phyloP scores from a whole-genome alignment of 140 eudicot genomes.

The Erigeron philadelphicus region DNA sequence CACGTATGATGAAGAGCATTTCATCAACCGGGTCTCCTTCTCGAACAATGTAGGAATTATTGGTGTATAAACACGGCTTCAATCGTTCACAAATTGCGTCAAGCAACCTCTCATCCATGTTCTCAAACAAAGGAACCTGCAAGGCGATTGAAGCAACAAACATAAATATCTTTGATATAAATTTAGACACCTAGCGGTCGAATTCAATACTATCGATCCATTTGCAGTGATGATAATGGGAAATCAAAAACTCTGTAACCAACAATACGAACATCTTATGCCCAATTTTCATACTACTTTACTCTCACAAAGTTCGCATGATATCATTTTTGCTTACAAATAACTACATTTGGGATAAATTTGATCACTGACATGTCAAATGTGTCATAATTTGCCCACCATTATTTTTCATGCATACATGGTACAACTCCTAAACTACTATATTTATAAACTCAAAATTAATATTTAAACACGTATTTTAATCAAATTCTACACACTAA shows the following conservation, averaged over 20 bases:
- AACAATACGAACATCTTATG: not conserved
- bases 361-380: not conserved
- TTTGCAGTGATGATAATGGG: no score
- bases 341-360: not conserved
- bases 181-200: no score
- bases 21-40: constrained; percentile 92
- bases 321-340: not conserved
- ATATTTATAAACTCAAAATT: no score
- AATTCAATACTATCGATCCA: no score
- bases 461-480: no score
- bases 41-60: constrained; percentile 59
- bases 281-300: not conserved
- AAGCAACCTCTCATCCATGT: constrained; percentile 76
- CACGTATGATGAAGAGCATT: constrained; percentile 85
- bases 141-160: not conserved
- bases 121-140: constrained; percentile 82
- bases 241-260: not conserved
- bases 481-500: no score
- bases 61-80: constrained; percentile 77
- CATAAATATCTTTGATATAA: no score
- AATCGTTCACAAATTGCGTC: constrained; percentile 91
- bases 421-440: no score
- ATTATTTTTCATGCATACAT: no score
- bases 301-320: not conserved
- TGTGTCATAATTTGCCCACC: not conserved